Evolutionary conservation across 2,329 filamentous ascomycete species (phyloP), one percentile per base, ranked within the genome.

Genomic region (Hypoxylon sp.): DNA sequence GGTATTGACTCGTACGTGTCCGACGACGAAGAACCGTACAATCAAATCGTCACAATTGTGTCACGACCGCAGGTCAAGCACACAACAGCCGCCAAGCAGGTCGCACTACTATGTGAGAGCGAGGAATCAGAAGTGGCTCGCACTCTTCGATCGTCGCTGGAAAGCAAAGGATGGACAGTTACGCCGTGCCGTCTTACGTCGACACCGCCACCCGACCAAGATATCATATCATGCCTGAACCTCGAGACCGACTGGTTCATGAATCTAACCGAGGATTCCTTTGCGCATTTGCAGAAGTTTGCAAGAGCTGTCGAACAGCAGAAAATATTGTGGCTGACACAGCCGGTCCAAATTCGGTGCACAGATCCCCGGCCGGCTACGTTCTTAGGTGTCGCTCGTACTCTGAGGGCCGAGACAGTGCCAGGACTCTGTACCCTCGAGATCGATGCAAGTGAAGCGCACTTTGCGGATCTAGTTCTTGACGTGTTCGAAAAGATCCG

Each of bases 321-420:
- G 1, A 57, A 55, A 4, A 37, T 74, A 29, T 62, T 75, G 4
- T 76, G 74, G 74, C 55, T 75, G 5, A 73, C 73, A 1, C 64
- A 59, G 0, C 64, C 69, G 0, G 60, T 62, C 4, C 72, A 75
- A 29, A 58, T 72, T 3, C 27, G 50, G 1, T 74, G 71, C 41
- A 18, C 23, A 5, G 65, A 72, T 15, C 73, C 74, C 0, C 52
- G 60, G 0, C 69, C 67, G 9, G 71, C 72, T 0, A 64, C 67
- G 4, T 59, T 67, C 33, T 54, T 75, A 27, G 74, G 74, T 2
- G 48, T 64, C 0, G 66, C 69, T 1, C 66, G 74, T 3, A 71
- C 67, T 3, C 50, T 75, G 4, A 69, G 73, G 5, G 64, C 55
- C n/a, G 74, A 76, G 60, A 47, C 66, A 5, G 60, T 53, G 0